Conservation (phyloP, 257 asterid genomes). For the Leonotis leonurus region DNA sequence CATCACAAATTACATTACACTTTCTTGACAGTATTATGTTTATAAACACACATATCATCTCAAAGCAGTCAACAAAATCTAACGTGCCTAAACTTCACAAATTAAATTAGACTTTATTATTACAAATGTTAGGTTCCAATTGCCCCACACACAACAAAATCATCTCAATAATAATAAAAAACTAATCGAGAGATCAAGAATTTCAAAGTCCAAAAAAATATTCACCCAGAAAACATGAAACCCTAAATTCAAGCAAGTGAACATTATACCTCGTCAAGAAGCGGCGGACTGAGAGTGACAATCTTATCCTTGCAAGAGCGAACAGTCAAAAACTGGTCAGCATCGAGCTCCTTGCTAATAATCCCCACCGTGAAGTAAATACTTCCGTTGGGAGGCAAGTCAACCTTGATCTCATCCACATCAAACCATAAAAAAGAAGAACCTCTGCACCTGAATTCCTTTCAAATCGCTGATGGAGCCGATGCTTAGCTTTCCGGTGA, state of each 20-base stretch:
- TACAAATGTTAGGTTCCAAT: too few relatives aligned
- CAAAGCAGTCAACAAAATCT: not conserved
- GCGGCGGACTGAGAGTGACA: constrained; percentile 27
- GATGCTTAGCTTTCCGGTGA: constrained; percentile 57
- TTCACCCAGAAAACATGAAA: not conserved
- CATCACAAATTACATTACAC: too few relatives aligned
- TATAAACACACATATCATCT: not conserved
- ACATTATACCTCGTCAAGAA: constrained; percentile 47
- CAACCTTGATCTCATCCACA: constrained; percentile 81
- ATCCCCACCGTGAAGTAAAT: constrained; percentile 82
- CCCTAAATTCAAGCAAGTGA: not conserved
- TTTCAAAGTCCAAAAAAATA: not conserved
- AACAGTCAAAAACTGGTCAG: constrained; percentile 65
- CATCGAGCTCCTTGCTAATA: constrained; percentile 75
- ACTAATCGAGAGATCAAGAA: not conserved
- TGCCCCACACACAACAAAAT: too few relatives aligned
- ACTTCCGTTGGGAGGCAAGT: constrained; percentile 69
- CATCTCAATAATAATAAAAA: too few relatives aligned
- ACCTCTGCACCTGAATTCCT: constrained; percentile 73
- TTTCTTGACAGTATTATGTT: not conserved
- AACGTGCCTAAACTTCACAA: too few relatives aligned
- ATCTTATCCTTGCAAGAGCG: constrained; percentile 66
- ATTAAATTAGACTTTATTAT: too few relatives aligned
- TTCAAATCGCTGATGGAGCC: constrained; percentile 63
- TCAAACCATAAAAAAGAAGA: constrained; percentile 80